A percentile compares a stretch with the other conserved stretches of the same genome.
Conservation (phyloP, 768 basidiomycete species). For the Lactifluus hygrophoroides region DNA sequence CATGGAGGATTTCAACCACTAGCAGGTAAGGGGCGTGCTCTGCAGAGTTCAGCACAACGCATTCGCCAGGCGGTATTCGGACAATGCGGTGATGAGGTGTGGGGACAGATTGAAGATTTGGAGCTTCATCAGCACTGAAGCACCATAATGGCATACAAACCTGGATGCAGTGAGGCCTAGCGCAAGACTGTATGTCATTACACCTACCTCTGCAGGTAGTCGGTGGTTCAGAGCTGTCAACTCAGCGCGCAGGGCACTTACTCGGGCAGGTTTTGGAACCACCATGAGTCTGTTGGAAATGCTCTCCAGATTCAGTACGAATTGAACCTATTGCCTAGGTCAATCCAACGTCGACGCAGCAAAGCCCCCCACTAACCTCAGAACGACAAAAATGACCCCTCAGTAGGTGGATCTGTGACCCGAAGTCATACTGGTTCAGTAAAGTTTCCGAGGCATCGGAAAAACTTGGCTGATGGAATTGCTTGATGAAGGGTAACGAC, state of each 20-base stretch:
- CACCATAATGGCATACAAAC: constrained; percentile 90
- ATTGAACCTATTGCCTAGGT: constrained; percentile 54
- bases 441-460: constrained; percentile 44
- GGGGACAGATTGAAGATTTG: constrained; percentile 32
- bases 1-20: constrained; percentile 81
- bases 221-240: constrained; percentile 92
- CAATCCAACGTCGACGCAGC: neutral
- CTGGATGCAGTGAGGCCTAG: constrained; percentile 30
- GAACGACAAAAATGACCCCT: constrained; percentile 84
- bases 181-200: neutral
- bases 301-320: constrained; percentile 80
- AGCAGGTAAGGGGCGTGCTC: constrained; percentile 92
- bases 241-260: constrained; percentile 94
- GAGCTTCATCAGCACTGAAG: constrained; percentile 53
- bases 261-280: constrained; percentile 87
- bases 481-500: constrained; percentile 44
- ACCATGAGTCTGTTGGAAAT: constrained; percentile 89
- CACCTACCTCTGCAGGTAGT: constrained; percentile 82
- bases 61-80: constrained; percentile 94
- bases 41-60: constrained; percentile 95
- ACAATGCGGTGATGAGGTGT: constrained; percentile 90
- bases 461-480: constrained; percentile 38
- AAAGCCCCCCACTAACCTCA: constrained; percentile 44
- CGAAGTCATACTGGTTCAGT: constrained; percentile 57
- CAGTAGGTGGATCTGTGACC: constrained; percentile 63